Conservation (phyloP, 257 asterid genomes). For the Solanum pinnatisectum region DNA sequence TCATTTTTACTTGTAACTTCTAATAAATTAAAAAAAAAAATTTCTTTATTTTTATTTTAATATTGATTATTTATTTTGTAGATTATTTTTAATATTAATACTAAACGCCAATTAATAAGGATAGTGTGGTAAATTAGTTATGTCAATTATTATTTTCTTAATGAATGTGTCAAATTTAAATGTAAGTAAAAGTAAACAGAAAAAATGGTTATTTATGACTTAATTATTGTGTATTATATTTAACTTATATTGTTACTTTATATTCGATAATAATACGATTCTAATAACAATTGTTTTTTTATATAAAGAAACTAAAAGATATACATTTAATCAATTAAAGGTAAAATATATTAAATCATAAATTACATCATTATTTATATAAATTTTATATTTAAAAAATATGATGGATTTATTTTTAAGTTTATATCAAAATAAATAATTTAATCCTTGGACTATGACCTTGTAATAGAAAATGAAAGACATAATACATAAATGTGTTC, state of each 20-base stretch:
- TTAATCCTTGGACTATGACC: fast-evolving
- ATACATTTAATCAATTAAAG: background rate
- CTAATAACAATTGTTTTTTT: background rate
- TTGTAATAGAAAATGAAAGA: too few relatives aligned
- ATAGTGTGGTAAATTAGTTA: too few relatives aligned
- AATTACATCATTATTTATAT: background rate
- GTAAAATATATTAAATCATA: background rate
- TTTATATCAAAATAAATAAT: background rate
- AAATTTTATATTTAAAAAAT: background rate
- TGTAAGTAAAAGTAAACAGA: fast-evolving
- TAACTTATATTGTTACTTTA: background rate
- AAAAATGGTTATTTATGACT: too few relatives aligned
- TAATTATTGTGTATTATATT: background rate
- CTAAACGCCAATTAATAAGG: fast-evolving
- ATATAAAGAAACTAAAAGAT: background rate
- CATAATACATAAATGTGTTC: too few relatives aligned
- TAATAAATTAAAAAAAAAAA: too few relatives aligned
- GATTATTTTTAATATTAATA: too few relatives aligned
- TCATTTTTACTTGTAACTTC: too few relatives aligned
- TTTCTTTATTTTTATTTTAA: too few relatives aligned
- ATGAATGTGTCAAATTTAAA: too few relatives aligned
- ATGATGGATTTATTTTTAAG: background rate
- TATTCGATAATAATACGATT: background rate
- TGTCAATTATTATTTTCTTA: too few relatives aligned
- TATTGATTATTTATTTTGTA: too few relatives aligned